Evolutionary conservation across 345 rosid genomes (phyloP).

Genomic region (Gossypioides kirkii): DNA sequence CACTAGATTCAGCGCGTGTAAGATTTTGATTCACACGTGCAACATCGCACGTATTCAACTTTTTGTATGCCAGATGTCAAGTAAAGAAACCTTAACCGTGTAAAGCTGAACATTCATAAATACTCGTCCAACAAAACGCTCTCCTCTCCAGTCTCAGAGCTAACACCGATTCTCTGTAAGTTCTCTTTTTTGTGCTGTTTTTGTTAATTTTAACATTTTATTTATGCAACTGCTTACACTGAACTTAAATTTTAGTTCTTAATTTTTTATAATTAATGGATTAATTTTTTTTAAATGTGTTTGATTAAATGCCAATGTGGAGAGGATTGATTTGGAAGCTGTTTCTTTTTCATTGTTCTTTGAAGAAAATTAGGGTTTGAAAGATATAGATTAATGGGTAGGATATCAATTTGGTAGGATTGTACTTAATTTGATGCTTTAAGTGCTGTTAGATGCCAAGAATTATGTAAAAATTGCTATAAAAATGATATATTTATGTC

Average conservation of each 20-base stretch:
- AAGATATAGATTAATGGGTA: slow-evolving; percentile 3
- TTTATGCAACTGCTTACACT: neutral
- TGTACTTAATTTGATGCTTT: neutral
- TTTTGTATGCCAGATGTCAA: neutral
- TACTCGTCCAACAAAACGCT: neutral
- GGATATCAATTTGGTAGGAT: neutral
- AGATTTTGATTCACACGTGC: neutral
- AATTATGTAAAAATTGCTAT: neutral
- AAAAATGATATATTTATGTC: too few relatives aligned
- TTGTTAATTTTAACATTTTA: neutral
- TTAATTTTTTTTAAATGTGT: neutral
- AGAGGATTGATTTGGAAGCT: neutral
- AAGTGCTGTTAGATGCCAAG: neutral
- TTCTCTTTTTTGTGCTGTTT: neutral
- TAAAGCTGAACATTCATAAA: neutral
- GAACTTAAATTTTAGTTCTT: neutral
- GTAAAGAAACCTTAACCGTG: neutral
- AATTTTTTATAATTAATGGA: neutral
- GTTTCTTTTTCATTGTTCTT: neutral
- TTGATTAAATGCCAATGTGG: neutral
- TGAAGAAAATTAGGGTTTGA: neutral
- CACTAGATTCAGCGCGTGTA: neutral
- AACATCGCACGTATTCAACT: neutral
- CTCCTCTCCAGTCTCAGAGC: neutral
- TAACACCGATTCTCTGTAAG: neutral